Conservation (phyloP, 169 alveolate species). For the Plasmodium billcollinsi region DNA sequence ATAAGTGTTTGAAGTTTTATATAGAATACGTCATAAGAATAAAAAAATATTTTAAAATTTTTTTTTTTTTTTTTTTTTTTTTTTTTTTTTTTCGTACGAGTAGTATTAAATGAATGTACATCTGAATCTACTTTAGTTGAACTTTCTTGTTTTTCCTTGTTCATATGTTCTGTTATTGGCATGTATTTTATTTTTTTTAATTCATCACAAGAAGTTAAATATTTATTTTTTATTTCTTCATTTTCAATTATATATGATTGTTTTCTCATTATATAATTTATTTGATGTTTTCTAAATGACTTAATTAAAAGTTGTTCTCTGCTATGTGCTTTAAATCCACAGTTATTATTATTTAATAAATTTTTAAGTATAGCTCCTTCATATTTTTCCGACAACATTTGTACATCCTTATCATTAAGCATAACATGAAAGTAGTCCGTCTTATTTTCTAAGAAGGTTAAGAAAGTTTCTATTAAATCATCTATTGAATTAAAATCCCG, state of each 20-base stretch:
- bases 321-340: slow-evolving; percentile 65
- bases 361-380: slow-evolving; percentile 47
- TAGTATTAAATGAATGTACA: neutral
- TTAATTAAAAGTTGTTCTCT: slow-evolving; percentile 51
- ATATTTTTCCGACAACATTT: slow-evolving; percentile 41
- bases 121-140: neutral
- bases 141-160: neutral
- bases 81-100: slow-evolving; percentile 11
- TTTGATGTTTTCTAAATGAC: slow-evolving; percentile 64
- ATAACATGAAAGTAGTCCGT: slow-evolving; percentile 70
- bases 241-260: slow-evolving; percentile 73
- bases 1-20: neutral
- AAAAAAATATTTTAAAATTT: neutral
- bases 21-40: neutral
- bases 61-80: neutral
- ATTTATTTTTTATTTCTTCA: slow-evolving; percentile 64
- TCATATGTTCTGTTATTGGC: slow-evolving; percentile 17
- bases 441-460: slow-evolving; percentile 49
- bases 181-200: slow-evolving; percentile 38
- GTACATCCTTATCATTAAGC: slow-evolving; percentile 58
- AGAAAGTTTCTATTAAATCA: slow-evolving; percentile 67
- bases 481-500: slow-evolving; percentile 61
- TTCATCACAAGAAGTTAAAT: slow-evolving; percentile 56
- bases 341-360: slow-evolving; percentile 56
- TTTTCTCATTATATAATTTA: slow-evolving; percentile 61